These are phyloP conservation scores for Fusarium camptoceras DNA, from an alignment of 2,329 filamentous ascomycete genomes.

Conservation along the genomic window DNA sequence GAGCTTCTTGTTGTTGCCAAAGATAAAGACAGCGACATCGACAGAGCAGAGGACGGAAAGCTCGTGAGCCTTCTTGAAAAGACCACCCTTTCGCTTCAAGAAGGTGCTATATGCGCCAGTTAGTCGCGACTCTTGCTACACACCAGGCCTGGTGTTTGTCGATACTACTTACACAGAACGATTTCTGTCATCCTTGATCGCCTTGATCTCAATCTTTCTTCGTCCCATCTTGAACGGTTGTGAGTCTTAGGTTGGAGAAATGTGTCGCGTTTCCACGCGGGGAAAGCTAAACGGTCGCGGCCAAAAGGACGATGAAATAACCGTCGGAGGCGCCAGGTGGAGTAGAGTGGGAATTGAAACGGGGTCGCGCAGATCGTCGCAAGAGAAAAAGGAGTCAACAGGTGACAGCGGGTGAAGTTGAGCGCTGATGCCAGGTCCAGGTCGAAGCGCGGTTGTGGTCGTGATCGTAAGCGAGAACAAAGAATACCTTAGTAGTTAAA, in stretches of 20 bases:
- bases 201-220: constrained; percentile 99
- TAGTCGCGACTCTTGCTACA: constrained; percentile 26
- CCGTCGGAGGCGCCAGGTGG: constrained; percentile 15
- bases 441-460: constrained; percentile 10
- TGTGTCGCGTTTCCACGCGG: constrained; percentile 42
- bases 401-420: constrained; percentile 8
- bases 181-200: constrained; percentile 98
- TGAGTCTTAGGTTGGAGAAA: constrained; percentile 28
- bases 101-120: constrained; percentile 76
- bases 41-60: constrained; percentile 97
- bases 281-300: constrained; percentile 27
- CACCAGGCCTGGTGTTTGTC: background rate
- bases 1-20: constrained; percentile 98
- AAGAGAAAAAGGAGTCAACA: constrained; percentile 8
- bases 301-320: constrained; percentile 27
- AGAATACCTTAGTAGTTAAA: constrained; percentile 24
- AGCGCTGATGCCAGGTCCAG: constrained; percentile 23
- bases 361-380: constrained; percentile 22
- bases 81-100: constrained; percentile 95
- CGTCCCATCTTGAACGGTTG: constrained; percentile 77
- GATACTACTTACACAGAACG: constrained; percentile 86
- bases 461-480: constrained; percentile 39
- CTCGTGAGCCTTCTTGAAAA: constrained; percentile 99
- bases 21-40: constrained; percentile 98
- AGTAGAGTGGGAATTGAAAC: constrained; percentile 15